Conservation (phyloP, 2,329 filamentous ascomycete species). For the Nakataea oryzae region DNA sequence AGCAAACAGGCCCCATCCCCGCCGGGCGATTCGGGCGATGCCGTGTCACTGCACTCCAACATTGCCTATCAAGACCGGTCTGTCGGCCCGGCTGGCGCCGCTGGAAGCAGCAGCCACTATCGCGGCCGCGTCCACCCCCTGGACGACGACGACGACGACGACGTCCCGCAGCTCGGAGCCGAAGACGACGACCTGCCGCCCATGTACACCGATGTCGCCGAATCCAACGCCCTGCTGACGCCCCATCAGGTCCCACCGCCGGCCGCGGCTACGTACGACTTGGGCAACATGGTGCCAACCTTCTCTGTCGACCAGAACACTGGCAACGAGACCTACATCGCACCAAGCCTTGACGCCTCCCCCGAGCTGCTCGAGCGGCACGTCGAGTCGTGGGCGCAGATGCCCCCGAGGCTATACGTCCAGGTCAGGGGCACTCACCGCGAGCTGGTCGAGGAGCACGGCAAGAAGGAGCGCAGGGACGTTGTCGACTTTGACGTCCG, state of each 20-base stretch:
- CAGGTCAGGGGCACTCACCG: conserved; percentile 42
- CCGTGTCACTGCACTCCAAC: conserved; percentile 18
- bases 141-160: conserved; percentile 24
- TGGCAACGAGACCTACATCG: conserved; percentile 30
- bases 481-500: conserved; percentile 50
- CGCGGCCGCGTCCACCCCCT: background rate
- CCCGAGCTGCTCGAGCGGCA: conserved; percentile 2
- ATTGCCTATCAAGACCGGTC: background rate
- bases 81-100: background rate
- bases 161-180: conserved; percentile 19
- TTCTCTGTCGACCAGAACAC: conserved; percentile 18
- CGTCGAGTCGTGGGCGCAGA: conserved; percentile 22
- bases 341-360: conserved; percentile 15
- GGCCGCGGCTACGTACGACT: conserved; percentile 12
- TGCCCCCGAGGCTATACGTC: conserved; percentile 43
- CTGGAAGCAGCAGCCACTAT: background rate
- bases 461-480: conserved; percentile 32
- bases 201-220: conserved; percentile 28
- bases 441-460: conserved; percentile 29
- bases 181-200: conserved; percentile 31
- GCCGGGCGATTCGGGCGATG: conserved; percentile 8
- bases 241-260: conserved; percentile 9
- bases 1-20: background rate
- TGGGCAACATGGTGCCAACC: conserved; percentile 6
- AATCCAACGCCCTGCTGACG: conserved; percentile 1